These are phyloP conservation scores for Calocera viscosa DNA, from an alignment of 768 basidiomycete genomes.

Conservation along the genomic window DNA sequence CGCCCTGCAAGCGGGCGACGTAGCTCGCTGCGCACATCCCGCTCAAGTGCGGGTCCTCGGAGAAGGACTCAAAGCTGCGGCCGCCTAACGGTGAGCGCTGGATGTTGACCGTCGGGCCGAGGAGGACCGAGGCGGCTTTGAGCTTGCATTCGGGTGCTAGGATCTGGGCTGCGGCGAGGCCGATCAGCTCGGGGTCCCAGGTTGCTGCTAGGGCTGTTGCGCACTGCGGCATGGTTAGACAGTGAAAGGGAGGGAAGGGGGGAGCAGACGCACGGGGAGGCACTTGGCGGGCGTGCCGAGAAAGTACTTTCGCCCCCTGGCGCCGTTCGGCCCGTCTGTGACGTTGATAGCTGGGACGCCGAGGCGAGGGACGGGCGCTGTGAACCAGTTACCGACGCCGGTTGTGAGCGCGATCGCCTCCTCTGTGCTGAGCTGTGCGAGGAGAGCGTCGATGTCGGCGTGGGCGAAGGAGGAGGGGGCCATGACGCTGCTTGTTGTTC, in stretches of 20 bases:
- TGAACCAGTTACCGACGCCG: slow-evolving; percentile 70
- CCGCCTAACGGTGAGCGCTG: slow-evolving; percentile 39
- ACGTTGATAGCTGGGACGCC: slow-evolving; percentile 63
- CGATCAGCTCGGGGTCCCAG: slow-evolving; percentile 53
- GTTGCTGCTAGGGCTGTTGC: slow-evolving; percentile 66
- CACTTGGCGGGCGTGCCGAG: slow-evolving; percentile 73
- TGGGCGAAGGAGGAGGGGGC: slow-evolving; percentile 53
- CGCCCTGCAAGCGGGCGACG: slow-evolving; percentile 60
- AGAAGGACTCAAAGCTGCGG: slow-evolving; percentile 65
- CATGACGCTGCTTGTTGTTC: neutral
- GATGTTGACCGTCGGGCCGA: slow-evolving; percentile 76
- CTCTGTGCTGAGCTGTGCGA: slow-evolving; percentile 56
- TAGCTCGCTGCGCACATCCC: slow-evolving; percentile 60
- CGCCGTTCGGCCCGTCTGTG: slow-evolving; percentile 66
- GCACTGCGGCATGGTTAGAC: slow-evolving; percentile 27
- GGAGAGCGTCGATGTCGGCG: slow-evolving; percentile 46
- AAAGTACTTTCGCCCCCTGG: slow-evolving; percentile 63
- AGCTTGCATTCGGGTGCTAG: slow-evolving; percentile 63
- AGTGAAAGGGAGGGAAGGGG: neutral
- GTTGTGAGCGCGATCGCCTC: slow-evolving; percentile 62
- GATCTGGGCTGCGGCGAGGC: slow-evolving; percentile 48
- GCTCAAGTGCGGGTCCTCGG: slow-evolving; percentile 64
- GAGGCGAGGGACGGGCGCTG: slow-evolving; percentile 48
- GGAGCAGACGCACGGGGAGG: slow-evolving; percentile 40
- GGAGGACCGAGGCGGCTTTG: slow-evolving; percentile 51